Conservation (phyloP, 2,329 filamentous ascomycete genomes). For the Ophiostoma perfectum region DNA sequence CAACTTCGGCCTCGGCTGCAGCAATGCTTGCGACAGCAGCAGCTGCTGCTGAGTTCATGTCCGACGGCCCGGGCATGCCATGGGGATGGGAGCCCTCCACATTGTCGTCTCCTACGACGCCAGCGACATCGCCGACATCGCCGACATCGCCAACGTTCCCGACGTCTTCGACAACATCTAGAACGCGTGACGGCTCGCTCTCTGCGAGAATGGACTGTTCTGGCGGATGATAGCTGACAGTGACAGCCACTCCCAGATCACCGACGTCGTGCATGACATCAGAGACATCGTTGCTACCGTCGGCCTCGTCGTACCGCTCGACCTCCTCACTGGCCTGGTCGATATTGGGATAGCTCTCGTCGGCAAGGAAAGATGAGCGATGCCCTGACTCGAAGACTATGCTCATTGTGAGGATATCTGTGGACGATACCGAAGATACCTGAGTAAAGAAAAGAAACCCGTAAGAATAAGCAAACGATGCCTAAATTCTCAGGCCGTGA, state of each 20-base stretch:
- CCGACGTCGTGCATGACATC: slow-evolving; percentile 11
- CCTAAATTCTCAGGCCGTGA: neutral
- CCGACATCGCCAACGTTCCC: neutral
- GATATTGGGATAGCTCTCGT: slow-evolving; percentile 29
- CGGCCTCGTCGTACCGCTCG: slow-evolving; percentile 23
- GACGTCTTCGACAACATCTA: neutral
- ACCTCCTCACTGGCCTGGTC: slow-evolving; percentile 27
- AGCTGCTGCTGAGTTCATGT: slow-evolving; percentile 23
- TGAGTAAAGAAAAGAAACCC: neutral
- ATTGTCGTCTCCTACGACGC: neutral
- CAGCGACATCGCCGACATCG: slow-evolving; percentile 18
- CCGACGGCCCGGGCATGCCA: slow-evolving; percentile 13
- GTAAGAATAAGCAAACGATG: neutral
- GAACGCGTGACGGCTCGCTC: slow-evolving; percentile 22
- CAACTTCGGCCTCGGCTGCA: slow-evolving; percentile 17
- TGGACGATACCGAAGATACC: neutral
- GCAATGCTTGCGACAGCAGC: slow-evolving; percentile 20
- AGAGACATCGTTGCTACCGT: slow-evolving; percentile 19
- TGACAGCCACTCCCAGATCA: slow-evolving; percentile 24
- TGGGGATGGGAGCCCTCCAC: neutral
- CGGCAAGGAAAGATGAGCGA: slow-evolving; percentile 22
- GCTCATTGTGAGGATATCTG: slow-evolving; percentile 23
- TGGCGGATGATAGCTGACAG: slow-evolving; percentile 24
- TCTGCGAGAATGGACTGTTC: slow-evolving; percentile 26
- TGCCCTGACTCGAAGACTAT: slow-evolving; percentile 27